Conservation (phyloP, 2,329 filamentous ascomycete genomes). For the Apiospora pterosperma region DNA sequence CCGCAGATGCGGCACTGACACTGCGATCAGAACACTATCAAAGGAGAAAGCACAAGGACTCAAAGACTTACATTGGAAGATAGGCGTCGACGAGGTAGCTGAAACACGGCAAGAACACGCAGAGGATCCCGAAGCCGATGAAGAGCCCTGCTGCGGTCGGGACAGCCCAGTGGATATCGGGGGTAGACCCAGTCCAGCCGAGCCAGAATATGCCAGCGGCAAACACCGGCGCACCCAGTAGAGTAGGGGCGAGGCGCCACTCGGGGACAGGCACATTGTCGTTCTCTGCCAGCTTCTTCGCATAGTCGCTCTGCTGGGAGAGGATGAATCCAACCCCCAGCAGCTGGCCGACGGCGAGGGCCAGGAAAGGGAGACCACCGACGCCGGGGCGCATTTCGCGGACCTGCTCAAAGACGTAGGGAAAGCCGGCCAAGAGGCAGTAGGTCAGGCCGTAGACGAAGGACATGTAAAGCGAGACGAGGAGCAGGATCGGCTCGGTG, state of each 20-base stretch:
- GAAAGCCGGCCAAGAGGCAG: conserved; percentile 2
- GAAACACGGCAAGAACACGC: conserved; percentile 4
- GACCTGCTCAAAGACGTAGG: conserved; percentile 1
- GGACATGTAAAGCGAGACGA: conserved; percentile 4
- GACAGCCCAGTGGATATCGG: conserved; percentile 1
- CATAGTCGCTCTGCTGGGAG: background rate
- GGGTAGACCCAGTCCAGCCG: background rate
- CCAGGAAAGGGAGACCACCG: conserved; percentile 1
- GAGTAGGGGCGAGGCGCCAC: background rate
- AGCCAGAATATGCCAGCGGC: background rate
- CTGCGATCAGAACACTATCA: background rate
- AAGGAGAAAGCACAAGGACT: background rate
- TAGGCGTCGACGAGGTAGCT: conserved; percentile 2
- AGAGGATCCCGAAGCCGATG: background rate
- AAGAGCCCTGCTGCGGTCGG: background rate
- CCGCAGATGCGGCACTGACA: conserved; percentile 1
- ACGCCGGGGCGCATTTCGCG: background rate
- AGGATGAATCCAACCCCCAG: background rate
- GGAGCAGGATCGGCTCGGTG: conserved; percentile 5
- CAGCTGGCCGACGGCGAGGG: background rate
- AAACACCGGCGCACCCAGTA: background rate
- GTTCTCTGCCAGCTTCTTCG: background rate
- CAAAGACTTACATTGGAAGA: background rate
- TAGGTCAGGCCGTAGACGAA: conserved; percentile 5
- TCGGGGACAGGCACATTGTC: background rate